Base-by-base conservation (phyloP, 805 yeast genomes). In the Zygosaccharomyces pseudorouxii region DNA sequence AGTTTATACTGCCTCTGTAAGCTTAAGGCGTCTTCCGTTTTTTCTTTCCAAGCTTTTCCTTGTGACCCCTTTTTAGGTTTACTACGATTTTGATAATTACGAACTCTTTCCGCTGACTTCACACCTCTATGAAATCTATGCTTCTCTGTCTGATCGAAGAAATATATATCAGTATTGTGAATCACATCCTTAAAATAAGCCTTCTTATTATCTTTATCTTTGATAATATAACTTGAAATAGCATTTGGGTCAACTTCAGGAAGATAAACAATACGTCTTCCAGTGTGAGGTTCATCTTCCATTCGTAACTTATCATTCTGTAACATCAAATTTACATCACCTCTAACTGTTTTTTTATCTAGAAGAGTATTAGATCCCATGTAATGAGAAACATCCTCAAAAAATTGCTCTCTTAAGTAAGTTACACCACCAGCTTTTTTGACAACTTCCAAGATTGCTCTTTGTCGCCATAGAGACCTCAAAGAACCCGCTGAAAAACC, bases 331-430 rank as follows among this genome's bases (percentile, higher is more conserved):
- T 55, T 53, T 0, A 77, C 67, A 53, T 79, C 84, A 5, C 75
- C 71, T 5, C 60, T 57, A 10, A 78, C 57, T 0, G 90, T 84
- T 45, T 73, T 75, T 29, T 78, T 73, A 55, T 84, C 90, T 14
- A 81, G 41, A 8, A 58, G 44, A 3, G 68, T 69, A 1, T 63
- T 63, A 11, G 76, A 70, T 0, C 74, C 74, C 53, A 76, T 53
- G 14, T 52, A 55, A 3, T 67, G 71, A n/a, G 79, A 71, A 1
- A 82, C 55, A 4, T 58, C 62, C 8, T 67, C 69, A 33, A 70
- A 59, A 30, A 82, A 66, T 8, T 60, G 65, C 12, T 55, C 59
- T n/a, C 77, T 75, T 1, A 77, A 67, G 23, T 70, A 70, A 4
- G 72, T 54, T 2, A 77, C 75, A 12, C 83, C 84, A 12, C 71